Evolutionary conservation across 768 basidiomycete genomes (phyloP).

Genomic region (Phlebiopsis flavidoalba): DNA sequence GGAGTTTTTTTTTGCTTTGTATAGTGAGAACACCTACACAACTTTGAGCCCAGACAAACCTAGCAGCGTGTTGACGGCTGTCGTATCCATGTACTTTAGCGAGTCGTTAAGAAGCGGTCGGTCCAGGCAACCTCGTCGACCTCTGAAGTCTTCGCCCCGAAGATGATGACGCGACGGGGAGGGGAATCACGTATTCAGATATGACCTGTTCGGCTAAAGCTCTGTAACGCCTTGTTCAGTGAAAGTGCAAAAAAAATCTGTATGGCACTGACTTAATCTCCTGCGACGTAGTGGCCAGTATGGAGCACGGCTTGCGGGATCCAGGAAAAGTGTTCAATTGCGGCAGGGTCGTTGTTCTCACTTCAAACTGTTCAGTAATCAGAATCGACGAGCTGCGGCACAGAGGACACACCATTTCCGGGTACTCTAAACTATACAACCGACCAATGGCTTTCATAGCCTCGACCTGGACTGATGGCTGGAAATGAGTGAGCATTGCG

Average conservation of each 20-base stretch:
- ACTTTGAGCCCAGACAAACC: conserved; percentile 58
- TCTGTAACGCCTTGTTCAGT: conserved; percentile 26
- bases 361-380: conserved; percentile 33
- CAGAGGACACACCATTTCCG: conserved; percentile 73
- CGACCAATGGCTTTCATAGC: conserved; percentile 74
- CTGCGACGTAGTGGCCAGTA: conserved; percentile 39
- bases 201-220: conserved; percentile 61
- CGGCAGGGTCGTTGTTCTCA: conserved; percentile 71
- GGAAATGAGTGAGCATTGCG: background rate
- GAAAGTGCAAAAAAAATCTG: background rate
- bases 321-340: conserved; percentile 84
- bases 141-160: conserved; percentile 43
- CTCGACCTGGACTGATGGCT: conserved; percentile 64
- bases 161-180: conserved; percentile 50
- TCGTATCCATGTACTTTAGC: conserved; percentile 62
- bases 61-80: conserved; percentile 51
- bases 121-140: conserved; percentile 84
- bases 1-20: background rate
- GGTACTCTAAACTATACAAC: conserved; percentile 76
- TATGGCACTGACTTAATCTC: conserved; percentile 53
- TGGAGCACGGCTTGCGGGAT: conserved; percentile 76
- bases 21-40: conserved; percentile 31
- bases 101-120: conserved; percentile 71
- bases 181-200: conserved; percentile 74
- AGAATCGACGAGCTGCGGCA: background rate